phyloP scores from a whole-genome alignment of 768 basidiomycete genomes.

The Collybia nuda region DNA sequence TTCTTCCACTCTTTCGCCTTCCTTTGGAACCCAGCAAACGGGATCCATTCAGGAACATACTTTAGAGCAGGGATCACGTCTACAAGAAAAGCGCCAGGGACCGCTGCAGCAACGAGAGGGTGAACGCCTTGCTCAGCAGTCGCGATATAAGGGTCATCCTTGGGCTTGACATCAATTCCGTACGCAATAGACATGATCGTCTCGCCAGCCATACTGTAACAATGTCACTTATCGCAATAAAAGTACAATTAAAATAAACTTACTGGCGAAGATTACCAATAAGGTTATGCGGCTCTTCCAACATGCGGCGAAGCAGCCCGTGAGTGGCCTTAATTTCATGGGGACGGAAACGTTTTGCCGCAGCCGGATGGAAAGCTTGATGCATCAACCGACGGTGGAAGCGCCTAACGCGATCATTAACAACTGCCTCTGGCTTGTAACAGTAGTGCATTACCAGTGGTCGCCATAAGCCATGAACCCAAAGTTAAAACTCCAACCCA shows the following conservation, averaged over 20 bases:
- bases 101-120: constrained; percentile 8
- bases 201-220: constrained; percentile 20
- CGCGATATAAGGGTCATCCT: constrained; percentile 19
- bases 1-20: constrained; percentile 14
- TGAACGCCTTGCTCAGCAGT: constrained; percentile 14
- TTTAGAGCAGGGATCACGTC: constrained; percentile 11
- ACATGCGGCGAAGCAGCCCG: constrained; percentile 16
- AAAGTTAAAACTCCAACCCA: constrained; percentile 5
- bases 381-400: constrained; percentile 15
- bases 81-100: constrained; percentile 18
- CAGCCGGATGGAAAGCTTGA: constrained; percentile 16
- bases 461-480: constrained; percentile 16
- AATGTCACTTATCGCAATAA: not conserved
- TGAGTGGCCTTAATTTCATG: constrained; percentile 13
- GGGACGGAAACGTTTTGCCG: constrained; percentile 13
- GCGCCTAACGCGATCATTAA: constrained; percentile 12
- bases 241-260: not conserved
- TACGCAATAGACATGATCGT: constrained; percentile 18
- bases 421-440: not conserved
- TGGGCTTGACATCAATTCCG: constrained; percentile 16
- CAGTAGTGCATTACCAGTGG: constrained; percentile 2
- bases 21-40: constrained; percentile 14
- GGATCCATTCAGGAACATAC: constrained; percentile 16
- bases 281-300: constrained; percentile 12
- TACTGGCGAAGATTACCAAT: constrained; percentile 19